These are phyloP conservation scores for Berkeleyomyces basicola DNA, from an alignment of 2,329 filamentous ascomycete genomes.

Conservation along the genomic window DNA sequence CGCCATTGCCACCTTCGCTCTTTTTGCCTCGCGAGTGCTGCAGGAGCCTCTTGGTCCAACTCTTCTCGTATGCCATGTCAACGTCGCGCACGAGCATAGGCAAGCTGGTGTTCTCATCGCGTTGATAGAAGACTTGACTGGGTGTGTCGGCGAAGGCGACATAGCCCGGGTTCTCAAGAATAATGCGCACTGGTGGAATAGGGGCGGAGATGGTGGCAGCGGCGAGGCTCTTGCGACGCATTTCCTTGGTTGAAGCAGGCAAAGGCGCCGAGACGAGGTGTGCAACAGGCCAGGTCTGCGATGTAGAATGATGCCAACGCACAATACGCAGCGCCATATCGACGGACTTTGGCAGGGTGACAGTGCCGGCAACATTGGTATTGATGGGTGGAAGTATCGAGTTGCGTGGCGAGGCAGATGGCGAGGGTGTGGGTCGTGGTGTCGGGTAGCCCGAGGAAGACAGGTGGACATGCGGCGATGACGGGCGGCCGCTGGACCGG, in stretches of 20 bases:
- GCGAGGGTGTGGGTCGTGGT: conserved; percentile 19
- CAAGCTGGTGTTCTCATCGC: neutral
- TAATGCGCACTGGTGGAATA: conserved; percentile 10
- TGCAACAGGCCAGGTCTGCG: conserved; percentile 9
- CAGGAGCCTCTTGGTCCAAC: conserved; percentile 15
- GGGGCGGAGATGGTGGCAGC: neutral
- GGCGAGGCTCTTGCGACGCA: conserved; percentile 5
- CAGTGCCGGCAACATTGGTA: conserved; percentile 9
- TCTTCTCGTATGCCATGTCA: conserved; percentile 39
- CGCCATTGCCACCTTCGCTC: neutral
- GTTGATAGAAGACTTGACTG: conserved; percentile 14
- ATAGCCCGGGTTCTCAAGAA: conserved; percentile 12
- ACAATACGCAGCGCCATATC: conserved; percentile 6
- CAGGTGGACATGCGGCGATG: neutral
- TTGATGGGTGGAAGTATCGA: conserved; percentile 19
- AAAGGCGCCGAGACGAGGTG: conserved; percentile 7
- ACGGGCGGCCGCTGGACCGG: conserved; percentile 25
- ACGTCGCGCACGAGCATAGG: conserved; percentile 32
- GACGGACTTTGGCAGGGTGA: neutral
- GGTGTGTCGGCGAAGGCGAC: conserved; percentile 8
- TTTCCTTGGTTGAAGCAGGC: neutral
- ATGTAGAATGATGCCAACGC: conserved; percentile 9
- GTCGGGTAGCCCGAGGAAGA: neutral
- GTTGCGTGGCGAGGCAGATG: conserved; percentile 19
- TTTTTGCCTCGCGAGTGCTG: conserved; percentile 13